Conservation (phyloP, 805 yeast genomes). For the Monosporozyma aerobia region DNA sequence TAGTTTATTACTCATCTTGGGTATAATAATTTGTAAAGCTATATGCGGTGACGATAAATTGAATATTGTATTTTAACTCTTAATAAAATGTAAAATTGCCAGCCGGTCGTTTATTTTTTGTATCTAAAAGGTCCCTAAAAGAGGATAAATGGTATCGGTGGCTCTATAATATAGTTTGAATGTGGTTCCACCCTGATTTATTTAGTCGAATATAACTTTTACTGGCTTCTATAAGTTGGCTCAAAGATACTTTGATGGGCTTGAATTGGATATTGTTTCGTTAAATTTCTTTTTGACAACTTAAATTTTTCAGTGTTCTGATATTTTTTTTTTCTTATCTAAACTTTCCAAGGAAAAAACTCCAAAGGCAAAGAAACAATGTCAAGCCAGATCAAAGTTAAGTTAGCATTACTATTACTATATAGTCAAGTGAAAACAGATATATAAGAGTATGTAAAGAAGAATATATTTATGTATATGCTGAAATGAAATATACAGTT, state of each 20-base stretch:
- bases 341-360: not conserved
- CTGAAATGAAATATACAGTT: not conserved
- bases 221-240: not conserved
- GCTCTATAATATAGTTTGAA: not conserved
- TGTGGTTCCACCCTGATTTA: not conserved
- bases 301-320: not conserved
- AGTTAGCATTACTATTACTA: not conserved
- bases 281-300: not conserved
- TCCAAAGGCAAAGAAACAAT: not conserved
- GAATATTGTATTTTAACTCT: not conserved
- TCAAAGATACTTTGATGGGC: not conserved
- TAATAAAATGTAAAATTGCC: not conserved
- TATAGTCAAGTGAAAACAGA: not conserved
- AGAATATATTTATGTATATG: not conserved
- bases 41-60: not conserved
- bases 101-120: not conserved
- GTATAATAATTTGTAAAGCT: not conserved
- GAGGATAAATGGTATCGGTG: not conserved
- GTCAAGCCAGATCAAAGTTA: not conserved
- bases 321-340: not conserved
- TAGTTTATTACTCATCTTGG: constrained; percentile 6
- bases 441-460: not conserved
- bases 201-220: not conserved
- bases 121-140: not conserved
- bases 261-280: not conserved